phyloP scores from a whole-genome alignment of 2,329 filamentous ascomycete species.

The Aspergillus cejpii region DNA sequence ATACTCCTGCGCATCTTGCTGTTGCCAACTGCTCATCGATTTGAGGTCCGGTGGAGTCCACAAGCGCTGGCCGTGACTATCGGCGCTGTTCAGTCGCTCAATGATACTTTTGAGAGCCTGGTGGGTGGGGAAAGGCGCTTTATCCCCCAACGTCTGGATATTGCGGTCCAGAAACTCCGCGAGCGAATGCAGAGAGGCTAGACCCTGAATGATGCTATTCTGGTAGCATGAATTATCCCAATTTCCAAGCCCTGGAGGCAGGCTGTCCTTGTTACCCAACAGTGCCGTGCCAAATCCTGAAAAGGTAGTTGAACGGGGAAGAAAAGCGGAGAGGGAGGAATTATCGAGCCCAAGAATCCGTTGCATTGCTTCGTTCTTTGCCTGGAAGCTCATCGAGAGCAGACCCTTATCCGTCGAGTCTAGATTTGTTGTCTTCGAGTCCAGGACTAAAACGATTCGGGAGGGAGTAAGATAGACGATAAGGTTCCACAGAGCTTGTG shows the following conservation, averaged over 20 bases:
- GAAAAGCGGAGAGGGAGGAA: slow-evolving; percentile 53
- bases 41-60: slow-evolving; percentile 80
- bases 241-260: slow-evolving; percentile 67
- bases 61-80: slow-evolving; percentile 66
- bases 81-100: slow-evolving; percentile 59
- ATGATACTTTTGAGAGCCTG: slow-evolving; percentile 59
- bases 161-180: slow-evolving; percentile 56
- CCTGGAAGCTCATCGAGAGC: slow-evolving; percentile 30
- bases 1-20: slow-evolving; percentile 97
- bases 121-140: slow-evolving; percentile 43
- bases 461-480: slow-evolving; percentile 37
- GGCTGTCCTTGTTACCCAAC: slow-evolving; percentile 29
- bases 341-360: slow-evolving; percentile 57
- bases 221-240: slow-evolving; percentile 96
- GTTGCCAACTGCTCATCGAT: slow-evolving; percentile 89
- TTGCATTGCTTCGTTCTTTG: slow-evolving; percentile 60
- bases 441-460: slow-evolving; percentile 41
- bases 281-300: slow-evolving; percentile 48
- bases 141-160: slow-evolving; percentile 31
- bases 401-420: slow-evolving; percentile 39
- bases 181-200: slow-evolving; percentile 68
- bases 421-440: slow-evolving; percentile 44
- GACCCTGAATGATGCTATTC: slow-evolving; percentile 83
- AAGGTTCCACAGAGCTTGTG: slow-evolving; percentile 34
- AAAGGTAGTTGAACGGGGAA: slow-evolving; percentile 50